A percentile compares a stretch with the other conserved stretches of the same genome.
Conservation (phyloP, 495 filamentous ascomycete species). For the Melanomma pulvis-pyrius region DNA sequence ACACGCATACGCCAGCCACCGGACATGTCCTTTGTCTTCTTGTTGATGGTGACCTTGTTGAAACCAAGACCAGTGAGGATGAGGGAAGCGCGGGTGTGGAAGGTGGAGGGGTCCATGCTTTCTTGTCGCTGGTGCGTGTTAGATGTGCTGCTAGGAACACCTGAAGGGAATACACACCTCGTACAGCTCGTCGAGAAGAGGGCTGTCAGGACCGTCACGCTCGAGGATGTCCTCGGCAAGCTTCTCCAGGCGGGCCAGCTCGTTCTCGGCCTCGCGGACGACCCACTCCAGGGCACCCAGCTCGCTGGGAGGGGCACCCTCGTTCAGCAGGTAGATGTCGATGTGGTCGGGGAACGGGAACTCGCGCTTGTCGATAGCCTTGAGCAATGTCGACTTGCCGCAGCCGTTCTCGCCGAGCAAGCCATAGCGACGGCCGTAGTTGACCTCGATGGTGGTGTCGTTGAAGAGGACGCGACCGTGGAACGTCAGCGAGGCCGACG, state of each 20-base stretch:
- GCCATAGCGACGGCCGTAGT: constrained; percentile 90
- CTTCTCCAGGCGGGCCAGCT: constrained; percentile 86
- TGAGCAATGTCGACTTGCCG: constrained; percentile 95
- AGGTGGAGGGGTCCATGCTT: constrained; percentile 99
- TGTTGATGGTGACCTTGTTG: constrained; percentile 95
- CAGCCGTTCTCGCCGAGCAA: constrained; percentile 98
- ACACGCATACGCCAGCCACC: constrained; percentile 99
- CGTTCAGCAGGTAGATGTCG: constrained; percentile 98
- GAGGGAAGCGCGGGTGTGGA: constrained; percentile 90
- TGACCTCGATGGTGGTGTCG: constrained; percentile 90
- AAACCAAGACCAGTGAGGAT: constrained; percentile 99
- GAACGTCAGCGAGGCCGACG: constrained; percentile 89
- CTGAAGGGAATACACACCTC: constrained; percentile 65
- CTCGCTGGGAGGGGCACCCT: constrained; percentile 89
- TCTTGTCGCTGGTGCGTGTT: constrained; percentile 77
- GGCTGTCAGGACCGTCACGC: constrained; percentile 85
- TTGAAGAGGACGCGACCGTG: constrained; percentile 95
- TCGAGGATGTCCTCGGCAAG: constrained; percentile 89
- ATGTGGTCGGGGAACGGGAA: constrained; percentile 95
- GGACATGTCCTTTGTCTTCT: constrained; percentile 99
- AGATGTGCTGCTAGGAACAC: neutral
- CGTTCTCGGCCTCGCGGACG: constrained; percentile 89
- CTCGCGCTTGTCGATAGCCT: constrained; percentile 90
- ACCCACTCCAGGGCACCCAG: constrained; percentile 96
- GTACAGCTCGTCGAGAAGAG: constrained; percentile 91